Conservation (phyloP, 2,329 filamentous ascomycete species). For the Cladophialophora yegresii region DNA sequence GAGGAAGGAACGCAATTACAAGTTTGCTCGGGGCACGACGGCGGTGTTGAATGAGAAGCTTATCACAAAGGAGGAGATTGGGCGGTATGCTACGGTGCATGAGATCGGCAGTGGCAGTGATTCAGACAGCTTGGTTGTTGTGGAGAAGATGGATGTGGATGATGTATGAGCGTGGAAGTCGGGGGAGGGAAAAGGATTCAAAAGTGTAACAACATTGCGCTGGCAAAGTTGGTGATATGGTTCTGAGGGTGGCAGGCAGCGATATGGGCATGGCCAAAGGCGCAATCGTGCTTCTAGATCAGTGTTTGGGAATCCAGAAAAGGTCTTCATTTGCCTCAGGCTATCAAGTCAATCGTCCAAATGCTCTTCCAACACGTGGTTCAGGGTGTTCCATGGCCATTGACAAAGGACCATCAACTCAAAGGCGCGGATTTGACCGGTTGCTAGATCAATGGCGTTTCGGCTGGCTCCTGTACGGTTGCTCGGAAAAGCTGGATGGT, state of each 20-base stretch:
- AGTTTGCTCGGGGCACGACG: constrained; percentile 87
- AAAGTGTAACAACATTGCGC: constrained; percentile 22
- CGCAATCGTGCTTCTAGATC: constrained; percentile 19
- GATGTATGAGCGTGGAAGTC: constrained; percentile 25
- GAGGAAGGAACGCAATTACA: constrained; percentile 90
- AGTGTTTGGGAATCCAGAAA: neutral
- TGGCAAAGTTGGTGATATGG: constrained; percentile 1
- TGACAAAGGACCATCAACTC: neutral
- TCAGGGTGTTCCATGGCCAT: neutral
- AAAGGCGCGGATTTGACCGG: neutral
- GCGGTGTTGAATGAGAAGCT: constrained; percentile 95
- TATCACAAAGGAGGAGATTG: constrained; percentile 89
- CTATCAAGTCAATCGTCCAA: neutral
- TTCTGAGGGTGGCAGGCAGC: neutral
- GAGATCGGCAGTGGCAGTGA: constrained; percentile 65
- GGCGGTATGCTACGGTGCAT: constrained; percentile 89
- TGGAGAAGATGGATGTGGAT: constrained; percentile 68
- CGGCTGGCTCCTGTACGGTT: neutral
- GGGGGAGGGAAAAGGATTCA: neutral
- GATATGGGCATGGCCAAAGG: constrained; percentile 16
- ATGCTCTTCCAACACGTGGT: neutral
- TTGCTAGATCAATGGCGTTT: neutral
- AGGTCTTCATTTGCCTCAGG: neutral
- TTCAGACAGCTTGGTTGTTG: constrained; percentile 58
- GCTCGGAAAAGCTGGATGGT: neutral